These are phyloP conservation scores for Suhomyces wounanorum DNA, from an alignment of 1,139 yeast species.

Conservation along the genomic window DNA sequence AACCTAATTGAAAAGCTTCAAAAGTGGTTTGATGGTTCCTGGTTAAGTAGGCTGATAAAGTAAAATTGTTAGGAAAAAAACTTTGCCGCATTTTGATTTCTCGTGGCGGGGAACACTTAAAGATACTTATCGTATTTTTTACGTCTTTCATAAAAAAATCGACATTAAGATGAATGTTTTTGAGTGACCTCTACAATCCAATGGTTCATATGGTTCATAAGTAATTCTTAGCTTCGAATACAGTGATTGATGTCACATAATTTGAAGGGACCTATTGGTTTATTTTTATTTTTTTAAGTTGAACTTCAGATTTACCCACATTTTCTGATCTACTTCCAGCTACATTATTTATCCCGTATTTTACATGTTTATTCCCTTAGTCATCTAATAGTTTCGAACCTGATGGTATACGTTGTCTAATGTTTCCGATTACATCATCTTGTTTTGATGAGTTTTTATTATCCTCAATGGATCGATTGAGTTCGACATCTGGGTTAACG, in stretches of 20 bases:
- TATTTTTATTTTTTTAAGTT: no score
- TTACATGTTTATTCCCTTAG: neutral
- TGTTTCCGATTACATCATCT: constrained; percentile 7
- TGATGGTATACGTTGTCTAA: constrained; percentile 37
- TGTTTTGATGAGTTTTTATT: constrained; percentile 4
- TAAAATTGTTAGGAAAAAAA: constrained; percentile 4
- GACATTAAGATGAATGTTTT: no score
- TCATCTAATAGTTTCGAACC: constrained; percentile 19
- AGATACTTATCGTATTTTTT: neutral
- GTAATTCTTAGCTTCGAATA: no score
- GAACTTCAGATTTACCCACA: no score
- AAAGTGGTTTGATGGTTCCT: neutral
- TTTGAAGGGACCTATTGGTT: no score
- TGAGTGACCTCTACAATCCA: no score
- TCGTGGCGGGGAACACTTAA: constrained; percentile 2
- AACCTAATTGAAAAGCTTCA: neutral
- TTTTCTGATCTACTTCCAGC: no score
- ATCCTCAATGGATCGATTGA: constrained; percentile 16
- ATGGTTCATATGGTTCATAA: no score
- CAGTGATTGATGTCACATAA: no score
- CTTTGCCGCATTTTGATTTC: constrained; percentile 4
- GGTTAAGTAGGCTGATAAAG: neutral
- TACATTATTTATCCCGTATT: neutral
- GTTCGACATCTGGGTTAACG: constrained; percentile 58
- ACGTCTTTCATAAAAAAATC: neutral